Evolutionary conservation across 208 protist genomes (phyloP).

Genomic region (Trichomonas gallinae): DNA sequence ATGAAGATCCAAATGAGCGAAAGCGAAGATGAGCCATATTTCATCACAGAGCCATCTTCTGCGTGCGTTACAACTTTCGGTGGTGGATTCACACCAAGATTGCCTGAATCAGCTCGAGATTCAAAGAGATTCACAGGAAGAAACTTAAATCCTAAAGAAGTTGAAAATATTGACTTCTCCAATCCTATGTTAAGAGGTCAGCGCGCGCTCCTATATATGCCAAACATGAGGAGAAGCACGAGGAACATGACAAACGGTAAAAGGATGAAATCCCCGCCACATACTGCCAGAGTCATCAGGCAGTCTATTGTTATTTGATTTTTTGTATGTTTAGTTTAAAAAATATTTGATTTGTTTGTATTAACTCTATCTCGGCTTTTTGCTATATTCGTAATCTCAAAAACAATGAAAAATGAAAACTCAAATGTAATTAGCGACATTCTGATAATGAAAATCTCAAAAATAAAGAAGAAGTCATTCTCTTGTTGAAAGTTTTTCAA

Average conservation of each 20-base stretch:
- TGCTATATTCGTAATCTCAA: no score
- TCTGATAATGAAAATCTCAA: no score
- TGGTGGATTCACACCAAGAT: not conserved
- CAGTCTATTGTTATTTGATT: not conserved
- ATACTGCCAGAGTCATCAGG: not conserved
- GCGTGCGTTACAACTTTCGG: not conserved
- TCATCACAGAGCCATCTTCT: not conserved
- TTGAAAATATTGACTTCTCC: not conserved
- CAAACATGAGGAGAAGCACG: not conserved
- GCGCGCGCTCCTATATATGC: not conserved
- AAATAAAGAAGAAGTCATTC: no score
- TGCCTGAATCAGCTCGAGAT: not conserved
- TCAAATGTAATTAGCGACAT: no score
- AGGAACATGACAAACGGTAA: not conserved
- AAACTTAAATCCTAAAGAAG: not conserved
- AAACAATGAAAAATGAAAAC: no score
- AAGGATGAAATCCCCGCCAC: not conserved
- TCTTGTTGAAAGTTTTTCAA: no score
- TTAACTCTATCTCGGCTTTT: no score
- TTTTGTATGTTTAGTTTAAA: not conserved
- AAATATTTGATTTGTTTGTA: not conserved
- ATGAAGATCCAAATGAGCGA: not conserved
- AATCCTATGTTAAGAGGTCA: not conserved
- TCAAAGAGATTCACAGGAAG: not conserved
- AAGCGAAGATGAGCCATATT: not conserved